Evolutionary conservation across 345 rosid species (phyloP).

Genomic region (Iberis pinnata): DNA sequence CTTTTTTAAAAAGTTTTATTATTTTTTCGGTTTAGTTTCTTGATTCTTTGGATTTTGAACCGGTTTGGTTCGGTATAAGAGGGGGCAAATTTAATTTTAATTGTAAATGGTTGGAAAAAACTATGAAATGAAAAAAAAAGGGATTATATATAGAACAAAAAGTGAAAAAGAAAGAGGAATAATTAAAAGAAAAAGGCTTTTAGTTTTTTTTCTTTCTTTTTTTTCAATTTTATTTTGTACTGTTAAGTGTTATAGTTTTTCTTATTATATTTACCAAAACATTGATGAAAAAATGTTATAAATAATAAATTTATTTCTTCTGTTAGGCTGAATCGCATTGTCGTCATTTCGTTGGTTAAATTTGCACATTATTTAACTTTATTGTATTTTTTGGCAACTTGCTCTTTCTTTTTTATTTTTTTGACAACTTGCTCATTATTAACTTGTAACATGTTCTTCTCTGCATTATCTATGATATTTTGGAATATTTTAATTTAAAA

Average conservation of each 20-base stretch:
- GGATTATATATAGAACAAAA: conserved; percentile 14
- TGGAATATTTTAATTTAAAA: too few species aligned
- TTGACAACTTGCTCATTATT: conserved; percentile 14
- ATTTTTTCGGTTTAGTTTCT: conserved; percentile 30
- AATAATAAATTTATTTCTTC: conserved; percentile 2
- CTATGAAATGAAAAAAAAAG: conserved; percentile 1
- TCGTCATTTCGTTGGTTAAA: conserved; percentile 17
- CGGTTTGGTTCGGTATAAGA: conserved; percentile 25
- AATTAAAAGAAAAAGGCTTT: conserved; percentile 20
- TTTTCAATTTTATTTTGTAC: background rate
- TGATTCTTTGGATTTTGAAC: conserved; percentile 35
- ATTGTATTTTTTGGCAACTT: background rate
- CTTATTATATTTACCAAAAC: conserved; percentile 16
- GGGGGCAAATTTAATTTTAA: conserved; percentile 20
- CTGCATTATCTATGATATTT: too few species aligned
- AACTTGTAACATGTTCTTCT: background rate
- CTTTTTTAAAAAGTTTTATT: conserved; percentile 10
- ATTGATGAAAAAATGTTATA: background rate
- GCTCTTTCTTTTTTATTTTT: background rate
- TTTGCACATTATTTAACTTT: conserved; percentile 8
- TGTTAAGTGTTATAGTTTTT: conserved; percentile 2
- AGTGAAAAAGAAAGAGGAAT: conserved; percentile 19
- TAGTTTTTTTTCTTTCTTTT: conserved; percentile 1
- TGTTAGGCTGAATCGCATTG: conserved; percentile 20
- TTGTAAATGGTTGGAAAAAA: conserved; percentile 28